These are phyloP conservation scores for Fusarium devonianum DNA, from an alignment of 2,329 filamentous ascomycete genomes.

Conservation along the genomic window DNA sequence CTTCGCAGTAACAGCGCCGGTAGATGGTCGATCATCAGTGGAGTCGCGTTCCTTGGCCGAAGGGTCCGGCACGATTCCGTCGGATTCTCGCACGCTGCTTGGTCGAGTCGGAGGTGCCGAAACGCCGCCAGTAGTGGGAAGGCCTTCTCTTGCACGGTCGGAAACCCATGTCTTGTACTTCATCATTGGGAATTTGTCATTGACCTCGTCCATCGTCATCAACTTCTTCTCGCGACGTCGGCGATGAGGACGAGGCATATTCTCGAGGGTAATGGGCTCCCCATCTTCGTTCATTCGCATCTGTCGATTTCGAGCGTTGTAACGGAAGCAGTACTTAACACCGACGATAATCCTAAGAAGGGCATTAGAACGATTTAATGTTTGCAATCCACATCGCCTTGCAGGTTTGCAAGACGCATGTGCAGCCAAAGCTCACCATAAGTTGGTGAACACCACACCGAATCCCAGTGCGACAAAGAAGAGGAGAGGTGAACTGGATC, in stretches of 20 bases:
- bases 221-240: slow-evolving; percentile 95
- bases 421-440: slow-evolving; percentile 73
- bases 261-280: slow-evolving; percentile 86
- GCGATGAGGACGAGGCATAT: slow-evolving; percentile 84
- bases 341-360: slow-evolving; percentile 92
- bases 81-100: slow-evolving; percentile 73
- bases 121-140: slow-evolving; percentile 85
- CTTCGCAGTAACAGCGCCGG: slow-evolving; percentile 27
- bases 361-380: slow-evolving; percentile 24
- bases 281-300: slow-evolving; percentile 79
- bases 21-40: slow-evolving; percentile 50
- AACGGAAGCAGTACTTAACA: slow-evolving; percentile 98
- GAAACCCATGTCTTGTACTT: slow-evolving; percentile 98
- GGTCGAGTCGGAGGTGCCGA: slow-evolving; percentile 76
- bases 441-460: slow-evolving; percentile 96
- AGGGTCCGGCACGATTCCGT: slow-evolving; percentile 59
- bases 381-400: slow-evolving; percentile 68
- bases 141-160: slow-evolving; percentile 79
- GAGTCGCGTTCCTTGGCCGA: slow-evolving; percentile 56
- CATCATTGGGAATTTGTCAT: slow-evolving; percentile 91
- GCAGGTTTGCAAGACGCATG: slow-evolving; percentile 12
- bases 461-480: slow-evolving; percentile 98
- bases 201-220: slow-evolving; percentile 99
- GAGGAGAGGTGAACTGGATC: slow-evolving; percentile 54
- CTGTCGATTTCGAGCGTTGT: slow-evolving; percentile 91